Base-by-base conservation (phyloP, 805 yeast species). In the Torulaspora quercuum region DNA sequence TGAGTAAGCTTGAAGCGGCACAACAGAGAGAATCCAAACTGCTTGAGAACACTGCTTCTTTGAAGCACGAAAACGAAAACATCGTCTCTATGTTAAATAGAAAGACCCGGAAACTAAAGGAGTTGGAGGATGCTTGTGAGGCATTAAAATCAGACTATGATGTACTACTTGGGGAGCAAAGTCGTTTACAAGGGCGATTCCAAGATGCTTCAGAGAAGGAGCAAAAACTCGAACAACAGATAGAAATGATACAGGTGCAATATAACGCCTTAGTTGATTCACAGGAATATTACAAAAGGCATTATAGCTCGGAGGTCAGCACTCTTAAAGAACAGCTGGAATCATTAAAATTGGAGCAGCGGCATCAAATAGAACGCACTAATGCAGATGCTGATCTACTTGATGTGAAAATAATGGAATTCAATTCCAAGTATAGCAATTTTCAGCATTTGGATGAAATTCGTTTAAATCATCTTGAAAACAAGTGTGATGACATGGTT, bases 21-120 rank as follows among this genome's bases (percentile, higher is more conserved):
- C 50, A 64, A 56, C 49, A 65, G 52, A 48, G 48, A 46, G 55
- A 65, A 67, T 28, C 64, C 42, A 77, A 76, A 57, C 74, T 78
- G 42, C 64, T 69, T 49, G 69, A 74, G 34, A 61, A 69, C 18
- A 51, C 70, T 35, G 76, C 86, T 19, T 79, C 78, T 45, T 67
- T 82, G 24, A 81, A 81, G 57, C 89, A 82, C 56, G 90, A 86
- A 51, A 80, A 80, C 49, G 88, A 83, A 45, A 80, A 80, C 65
- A 68, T 82, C 27, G 80, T 74, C 50, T 77, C 87, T 1, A 63
- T 83, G 44, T 61, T 85, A 41, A 76, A 73, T 44, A 66, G 94
- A 35, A 82, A 83, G 50, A 87, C 82, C 49, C 68, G 89, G 34
- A 67, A 85, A 35, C 72, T 83, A 16, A 51, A 65, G 19, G 90